phyloP scores from a whole-genome alignment of 148 eudicot species.

The Diospyros lotus region DNA sequence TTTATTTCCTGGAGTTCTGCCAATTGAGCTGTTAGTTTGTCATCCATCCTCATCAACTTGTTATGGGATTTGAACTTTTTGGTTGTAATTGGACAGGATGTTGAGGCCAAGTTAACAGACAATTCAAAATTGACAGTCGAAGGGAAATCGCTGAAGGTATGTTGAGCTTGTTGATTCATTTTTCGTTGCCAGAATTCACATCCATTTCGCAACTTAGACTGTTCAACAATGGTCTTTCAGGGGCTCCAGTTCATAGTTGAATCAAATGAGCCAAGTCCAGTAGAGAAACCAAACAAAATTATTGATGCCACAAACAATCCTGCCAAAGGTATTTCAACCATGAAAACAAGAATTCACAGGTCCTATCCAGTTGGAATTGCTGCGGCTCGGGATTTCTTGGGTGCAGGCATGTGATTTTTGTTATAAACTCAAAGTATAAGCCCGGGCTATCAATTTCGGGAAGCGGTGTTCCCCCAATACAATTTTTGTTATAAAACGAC shows the following conservation, averaged over 20 bases:
- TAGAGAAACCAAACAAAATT: conserved; percentile 30
- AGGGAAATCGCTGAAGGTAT: conserved; percentile 60
- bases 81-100: conserved; percentile 38
- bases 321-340: conserved; percentile 24
- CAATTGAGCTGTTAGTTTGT: neutral
- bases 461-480: too few species aligned
- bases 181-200: neutral
- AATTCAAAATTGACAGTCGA: conserved; percentile 38
- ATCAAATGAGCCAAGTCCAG: conserved; percentile 25
- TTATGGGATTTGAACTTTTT: conserved; percentile 7
- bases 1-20: neutral
- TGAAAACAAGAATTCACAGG: conserved; percentile 63
- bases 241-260: conserved; percentile 74
- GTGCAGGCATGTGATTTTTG: conserved; percentile 26
- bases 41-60: neutral
- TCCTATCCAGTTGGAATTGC: conserved; percentile 73
- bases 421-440: neutral
- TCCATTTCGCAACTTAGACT: conserved; percentile 13
- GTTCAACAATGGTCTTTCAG: conserved; percentile 30
- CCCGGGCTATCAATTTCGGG: conserved; percentile 9
- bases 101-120: conserved; percentile 40
- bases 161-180: conserved; percentile 8
- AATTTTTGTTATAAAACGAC: too few species aligned
- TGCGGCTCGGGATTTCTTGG: conserved; percentile 33
- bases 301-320: conserved; percentile 25